Evolutionary conservation across 2,329 filamentous ascomycete species (phyloP).

Genomic region (Dactylellina drechsleri): DNA sequence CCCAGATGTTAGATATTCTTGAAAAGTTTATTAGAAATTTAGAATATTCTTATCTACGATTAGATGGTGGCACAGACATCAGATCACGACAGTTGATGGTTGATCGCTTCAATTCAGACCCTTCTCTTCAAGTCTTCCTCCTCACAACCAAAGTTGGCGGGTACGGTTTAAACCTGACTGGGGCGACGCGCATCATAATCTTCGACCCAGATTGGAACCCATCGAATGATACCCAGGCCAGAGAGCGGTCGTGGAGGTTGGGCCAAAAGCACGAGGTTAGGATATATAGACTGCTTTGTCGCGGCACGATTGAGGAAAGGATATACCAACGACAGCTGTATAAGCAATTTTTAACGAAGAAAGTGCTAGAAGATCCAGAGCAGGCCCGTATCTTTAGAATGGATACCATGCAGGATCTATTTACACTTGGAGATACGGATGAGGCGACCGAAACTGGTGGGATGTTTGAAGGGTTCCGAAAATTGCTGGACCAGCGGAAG

Average conservation of each 20-base stretch:
- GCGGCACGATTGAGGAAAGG: conserved; percentile 98
- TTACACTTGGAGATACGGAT: conserved; percentile 76
- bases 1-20: conserved; percentile 94
- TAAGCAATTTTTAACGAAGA: conserved; percentile 97
- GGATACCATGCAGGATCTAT: conserved; percentile 85
- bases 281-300: conserved; percentile 97
- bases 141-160: conserved; percentile 96
- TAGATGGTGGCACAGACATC: conserved; percentile 93
- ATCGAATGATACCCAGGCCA: conserved; percentile 85
- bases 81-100: conserved; percentile 89
- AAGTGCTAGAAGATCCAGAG: conserved; percentile 92
- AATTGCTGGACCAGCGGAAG: conserved; percentile 68
- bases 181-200: conserved; percentile 94
- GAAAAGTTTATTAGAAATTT: conserved; percentile 79
- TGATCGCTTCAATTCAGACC: conserved; percentile 87
- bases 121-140: conserved; percentile 84
- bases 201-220: conserved; percentile 99
- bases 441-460: conserved; percentile 83
- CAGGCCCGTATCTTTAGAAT: conserved; percentile 87
- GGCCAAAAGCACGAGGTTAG: conserved; percentile 95
- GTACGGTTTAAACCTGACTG: conserved; percentile 91
- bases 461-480: conserved; percentile 87
- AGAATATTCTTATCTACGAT: conserved; percentile 78
- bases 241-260: conserved; percentile 93
- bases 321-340: conserved; percentile 99